phyloP scores from a whole-genome alignment of 2,329 filamentous ascomycete genomes.

The Talaromyces amestolkiae region DNA sequence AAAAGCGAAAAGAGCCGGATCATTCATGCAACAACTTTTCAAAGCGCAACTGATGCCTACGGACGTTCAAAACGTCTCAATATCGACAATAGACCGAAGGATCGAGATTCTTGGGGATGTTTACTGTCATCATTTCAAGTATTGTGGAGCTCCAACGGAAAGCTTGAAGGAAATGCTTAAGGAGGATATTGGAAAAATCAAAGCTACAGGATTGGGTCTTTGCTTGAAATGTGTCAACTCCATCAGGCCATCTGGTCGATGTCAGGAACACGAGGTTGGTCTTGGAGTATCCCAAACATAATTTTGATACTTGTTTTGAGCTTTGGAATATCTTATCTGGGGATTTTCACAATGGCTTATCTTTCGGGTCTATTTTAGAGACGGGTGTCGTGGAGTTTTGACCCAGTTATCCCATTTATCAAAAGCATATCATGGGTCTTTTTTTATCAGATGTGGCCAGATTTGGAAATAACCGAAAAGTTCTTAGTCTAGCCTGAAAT shows the following conservation, averaged over 20 bases:
- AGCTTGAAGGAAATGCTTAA: not conserved
- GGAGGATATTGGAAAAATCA: slow-evolving; percentile 1
- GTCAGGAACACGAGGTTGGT: not conserved
- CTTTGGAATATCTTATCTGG: not conserved
- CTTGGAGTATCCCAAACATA: no score
- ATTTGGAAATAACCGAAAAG: not conserved
- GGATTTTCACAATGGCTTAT: not conserved
- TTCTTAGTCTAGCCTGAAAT: not conserved
- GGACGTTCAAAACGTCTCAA: not conserved
- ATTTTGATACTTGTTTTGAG: not conserved
- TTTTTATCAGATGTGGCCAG: no score
- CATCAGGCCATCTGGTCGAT: not conserved
- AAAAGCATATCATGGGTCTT: no score
- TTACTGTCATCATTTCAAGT: not conserved
- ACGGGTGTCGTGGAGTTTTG: no score
- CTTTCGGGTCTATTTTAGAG: not conserved
- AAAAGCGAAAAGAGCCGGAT: not conserved
- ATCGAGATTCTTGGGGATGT: slow-evolving; percentile 23
- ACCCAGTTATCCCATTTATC: no score
- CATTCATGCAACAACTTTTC: not conserved
- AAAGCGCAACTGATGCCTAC: not conserved
- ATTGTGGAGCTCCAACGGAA: not conserved
- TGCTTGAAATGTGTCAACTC: not conserved
- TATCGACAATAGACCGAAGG: no score
- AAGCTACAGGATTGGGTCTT: slow-evolving; percentile 20